Conservation (phyloP, 176 grass and related monocot genomes). For the Triticum urartu region DNA sequence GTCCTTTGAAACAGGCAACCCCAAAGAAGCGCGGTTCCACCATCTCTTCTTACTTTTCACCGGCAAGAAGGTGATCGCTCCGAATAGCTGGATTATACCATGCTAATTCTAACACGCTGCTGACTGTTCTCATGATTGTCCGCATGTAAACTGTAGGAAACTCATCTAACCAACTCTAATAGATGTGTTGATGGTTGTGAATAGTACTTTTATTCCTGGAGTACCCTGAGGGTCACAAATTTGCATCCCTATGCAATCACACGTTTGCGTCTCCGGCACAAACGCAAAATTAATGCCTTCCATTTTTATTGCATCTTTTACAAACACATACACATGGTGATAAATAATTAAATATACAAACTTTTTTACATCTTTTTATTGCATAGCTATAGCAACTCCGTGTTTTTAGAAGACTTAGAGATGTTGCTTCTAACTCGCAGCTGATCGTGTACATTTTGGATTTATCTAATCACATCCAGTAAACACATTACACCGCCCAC, state of each 20-base stretch:
- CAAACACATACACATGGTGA: background rate
- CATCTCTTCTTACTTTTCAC: conserved; percentile 74
- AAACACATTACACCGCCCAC: background rate
- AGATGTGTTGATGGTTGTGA: background rate
- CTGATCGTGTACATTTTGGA: background rate
- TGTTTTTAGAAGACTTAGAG: background rate
- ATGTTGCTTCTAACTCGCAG: background rate
- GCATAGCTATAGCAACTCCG: background rate
- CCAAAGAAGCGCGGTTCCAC: conserved; percentile 52
- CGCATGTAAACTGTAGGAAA: background rate
- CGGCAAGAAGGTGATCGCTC: conserved; percentile 24
- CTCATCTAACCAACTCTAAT: background rate
- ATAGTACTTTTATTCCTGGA: background rate
- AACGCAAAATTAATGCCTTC: too few relatives aligned
- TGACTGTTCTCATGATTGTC: background rate
- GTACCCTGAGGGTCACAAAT: too few relatives aligned
- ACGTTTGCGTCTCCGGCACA: too few relatives aligned
- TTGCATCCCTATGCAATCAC: too few relatives aligned
- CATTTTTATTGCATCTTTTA: too few relatives aligned
- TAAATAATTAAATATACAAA: background rate
- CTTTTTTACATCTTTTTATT: background rate
- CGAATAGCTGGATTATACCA: background rate
- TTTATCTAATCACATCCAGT: background rate
- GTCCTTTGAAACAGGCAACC: conserved; percentile 50
- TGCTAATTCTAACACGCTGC: background rate